These are phyloP conservation scores for Nothophoma quercina DNA, from an alignment of 2,329 filamentous ascomycete species.

Conservation along the genomic window DNA sequence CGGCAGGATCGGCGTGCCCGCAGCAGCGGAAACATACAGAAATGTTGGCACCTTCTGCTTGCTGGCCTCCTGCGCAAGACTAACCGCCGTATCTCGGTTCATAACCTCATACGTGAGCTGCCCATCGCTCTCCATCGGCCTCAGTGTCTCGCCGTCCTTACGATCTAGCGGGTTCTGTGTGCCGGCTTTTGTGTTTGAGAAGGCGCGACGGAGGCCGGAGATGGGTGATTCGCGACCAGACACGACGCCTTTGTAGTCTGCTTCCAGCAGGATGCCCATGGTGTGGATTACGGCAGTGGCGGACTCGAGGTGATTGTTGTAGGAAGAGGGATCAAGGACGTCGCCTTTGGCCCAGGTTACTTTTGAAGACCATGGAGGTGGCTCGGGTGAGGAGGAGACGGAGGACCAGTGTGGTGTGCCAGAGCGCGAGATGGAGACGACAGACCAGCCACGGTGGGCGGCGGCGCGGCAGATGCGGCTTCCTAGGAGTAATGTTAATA, in stretches of 20 bases:
- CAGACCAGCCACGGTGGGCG: constrained; percentile 84
- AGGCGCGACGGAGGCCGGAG: constrained; percentile 78
- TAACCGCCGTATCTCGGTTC: constrained; percentile 90
- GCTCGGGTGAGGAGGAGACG: constrained; percentile 72
- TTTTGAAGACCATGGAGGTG: constrained; percentile 81
- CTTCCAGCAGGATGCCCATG: constrained; percentile 95
- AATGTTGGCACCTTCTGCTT: constrained; percentile 72
- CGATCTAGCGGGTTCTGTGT: constrained; percentile 75
- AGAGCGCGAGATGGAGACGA: constrained; percentile 93
- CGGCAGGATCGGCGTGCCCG: constrained; percentile 84
- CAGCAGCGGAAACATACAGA: constrained; percentile 88
- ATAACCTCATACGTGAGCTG: constrained; percentile 96
- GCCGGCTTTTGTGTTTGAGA: constrained; percentile 69
- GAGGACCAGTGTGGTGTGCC: constrained; percentile 86
- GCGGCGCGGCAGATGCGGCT: constrained; percentile 90
- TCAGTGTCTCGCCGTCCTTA: constrained; percentile 64
- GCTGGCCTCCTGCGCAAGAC: constrained; percentile 79
- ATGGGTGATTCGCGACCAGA: constrained; percentile 84
- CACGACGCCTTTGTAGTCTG: constrained; percentile 94
- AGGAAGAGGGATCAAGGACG: constrained; percentile 82
- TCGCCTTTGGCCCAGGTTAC: constrained; percentile 90
- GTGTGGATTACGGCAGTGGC: constrained; percentile 90
- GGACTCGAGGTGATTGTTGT: constrained; percentile 75
- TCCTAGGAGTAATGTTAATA: constrained; percentile 50
- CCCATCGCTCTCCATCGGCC: constrained; percentile 70